Evolutionary conservation across 208 protist genomes (phyloP).

Genomic region (Wallacemonas collosoma): DNA sequence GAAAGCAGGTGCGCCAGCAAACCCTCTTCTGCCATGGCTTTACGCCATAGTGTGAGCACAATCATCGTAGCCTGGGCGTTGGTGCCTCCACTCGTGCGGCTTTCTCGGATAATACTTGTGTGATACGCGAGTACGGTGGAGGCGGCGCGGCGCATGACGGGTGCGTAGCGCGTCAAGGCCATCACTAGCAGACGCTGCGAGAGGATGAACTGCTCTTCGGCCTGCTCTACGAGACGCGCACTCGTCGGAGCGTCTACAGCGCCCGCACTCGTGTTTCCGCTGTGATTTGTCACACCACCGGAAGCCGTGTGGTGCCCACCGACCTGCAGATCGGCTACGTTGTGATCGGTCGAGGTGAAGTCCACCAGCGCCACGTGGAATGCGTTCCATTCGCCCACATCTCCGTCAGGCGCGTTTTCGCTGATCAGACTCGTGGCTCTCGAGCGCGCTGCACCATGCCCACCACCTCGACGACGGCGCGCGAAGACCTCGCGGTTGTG

Average conservation of each 20-base stretch:
- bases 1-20: slow-evolving; percentile 33
- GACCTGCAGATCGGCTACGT: neutral
- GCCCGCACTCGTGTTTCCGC: neutral
- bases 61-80: slow-evolving; percentile 23
- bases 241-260: neutral
- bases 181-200: slow-evolving; percentile 34
- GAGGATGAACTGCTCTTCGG: slow-evolving; percentile 36
- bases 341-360: neutral
- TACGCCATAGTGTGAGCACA: slow-evolving; percentile 43
- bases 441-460: too few relatives aligned
- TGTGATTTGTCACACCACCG: neutral
- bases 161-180: slow-evolving; percentile 25
- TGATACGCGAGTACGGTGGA: slow-evolving; percentile 32
- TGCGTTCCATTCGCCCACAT: neutral
- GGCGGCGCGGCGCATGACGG: slow-evolving; percentile 32
- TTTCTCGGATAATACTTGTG: slow-evolving; percentile 29
- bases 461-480: neutral
- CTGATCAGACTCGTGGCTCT: too few relatives aligned
- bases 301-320: neutral
- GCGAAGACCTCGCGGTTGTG: neutral
- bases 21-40: slow-evolving; percentile 30
- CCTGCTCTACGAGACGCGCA: slow-evolving; percentile 13
- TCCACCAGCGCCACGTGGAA: slow-evolving; percentile 8
- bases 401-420: neutral
- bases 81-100: slow-evolving; percentile 16